A percentile compares a stretch with the other conserved stretches of the same genome.
Evolutionary conservation across 2,329 filamentous ascomycete genomes (phyloP).

Genomic region (Penicillium sp.): DNA sequence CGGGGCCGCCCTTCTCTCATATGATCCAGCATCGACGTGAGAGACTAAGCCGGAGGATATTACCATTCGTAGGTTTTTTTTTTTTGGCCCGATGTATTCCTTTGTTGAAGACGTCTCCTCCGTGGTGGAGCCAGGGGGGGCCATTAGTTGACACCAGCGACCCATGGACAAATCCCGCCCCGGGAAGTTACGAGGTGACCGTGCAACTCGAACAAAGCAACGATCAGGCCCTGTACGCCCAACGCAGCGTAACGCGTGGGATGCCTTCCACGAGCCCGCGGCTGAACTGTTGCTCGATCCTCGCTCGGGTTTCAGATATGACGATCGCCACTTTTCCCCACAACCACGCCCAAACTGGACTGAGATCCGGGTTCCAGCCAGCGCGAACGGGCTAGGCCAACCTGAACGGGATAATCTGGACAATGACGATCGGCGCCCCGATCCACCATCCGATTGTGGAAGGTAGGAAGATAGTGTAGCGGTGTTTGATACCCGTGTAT

Average conservation of each 20-base stretch:
- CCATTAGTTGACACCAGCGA: neutral
- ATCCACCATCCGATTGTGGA: no score
- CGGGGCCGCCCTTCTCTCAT: no score
- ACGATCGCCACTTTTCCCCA: constrained; percentile 9
- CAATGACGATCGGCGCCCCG: constrained; percentile 7
- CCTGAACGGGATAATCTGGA: no score
- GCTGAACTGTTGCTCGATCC: constrained; percentile 8
- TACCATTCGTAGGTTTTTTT: neutral
- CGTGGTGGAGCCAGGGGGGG: neutral
- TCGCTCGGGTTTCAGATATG: neutral
- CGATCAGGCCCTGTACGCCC: neutral
- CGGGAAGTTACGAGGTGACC: no score
- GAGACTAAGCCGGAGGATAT: neutral
- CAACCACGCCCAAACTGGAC: no score
- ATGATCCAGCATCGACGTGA: no score
- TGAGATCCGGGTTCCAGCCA: no score
- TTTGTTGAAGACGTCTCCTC: neutral
- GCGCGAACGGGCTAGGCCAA: no score
- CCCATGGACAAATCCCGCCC: no score
- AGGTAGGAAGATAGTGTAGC: no score
- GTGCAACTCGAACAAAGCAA: neutral
- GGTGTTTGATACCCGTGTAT: no score
- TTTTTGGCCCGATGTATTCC: neutral
- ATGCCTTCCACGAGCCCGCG: constrained; percentile 4
- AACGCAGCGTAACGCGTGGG: neutral